Evolutionary conservation across 371 early-diverging fungal genomes (phyloP), one percentile per base, ranked within the genome.

Genomic region (Syncephalastrum sp.): DNA sequence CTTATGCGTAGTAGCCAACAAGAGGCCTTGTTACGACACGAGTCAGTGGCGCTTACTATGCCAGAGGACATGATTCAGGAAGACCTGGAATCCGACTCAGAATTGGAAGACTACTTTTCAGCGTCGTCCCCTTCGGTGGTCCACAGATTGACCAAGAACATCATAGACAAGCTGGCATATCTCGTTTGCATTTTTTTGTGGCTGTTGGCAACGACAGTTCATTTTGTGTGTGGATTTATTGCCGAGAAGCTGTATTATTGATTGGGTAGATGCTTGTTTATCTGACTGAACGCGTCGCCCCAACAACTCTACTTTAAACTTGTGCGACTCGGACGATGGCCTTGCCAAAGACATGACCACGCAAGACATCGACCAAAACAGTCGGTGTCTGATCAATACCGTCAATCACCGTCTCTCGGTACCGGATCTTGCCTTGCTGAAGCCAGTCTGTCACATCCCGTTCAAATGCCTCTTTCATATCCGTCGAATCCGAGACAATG

Each of bases 281-380:
- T n/a, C n/a, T n/a, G n/a, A n/a, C n/a, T n/a, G n/a, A n/a, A n/a
- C n/a, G n/a, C n/a, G n/a, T 5, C 7, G 0, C 10, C 3, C 19
- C 27, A 50, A 50, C 50, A 3, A 8, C n/a, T 12, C 27, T 54
- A 49, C 21, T 72, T 65, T 5, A 33, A 8, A 33, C 38, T 33
- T 33, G 38, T 5, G 69, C 70, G 57, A 84, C 82, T 74, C 89
- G 86, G 65, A 92, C 73, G 16, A 91, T 53, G 64, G 80, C 74
- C 82, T 92, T 92, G 56, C 93, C 93, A 47, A 80, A 78, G 74
- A 90, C 91, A 19, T 69, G 74, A 29, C 91, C 91, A 53, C 81
- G 78, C 56, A 90, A 75, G 59, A 91, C 63, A 41, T 81, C 83
- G 15, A 89, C 63, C 44, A 91, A 76, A 0, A 86, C 90, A 25